Evolutionary conservation across 345 rosid species (phyloP).

Genomic region (Eucalyptus sp.): DNA sequence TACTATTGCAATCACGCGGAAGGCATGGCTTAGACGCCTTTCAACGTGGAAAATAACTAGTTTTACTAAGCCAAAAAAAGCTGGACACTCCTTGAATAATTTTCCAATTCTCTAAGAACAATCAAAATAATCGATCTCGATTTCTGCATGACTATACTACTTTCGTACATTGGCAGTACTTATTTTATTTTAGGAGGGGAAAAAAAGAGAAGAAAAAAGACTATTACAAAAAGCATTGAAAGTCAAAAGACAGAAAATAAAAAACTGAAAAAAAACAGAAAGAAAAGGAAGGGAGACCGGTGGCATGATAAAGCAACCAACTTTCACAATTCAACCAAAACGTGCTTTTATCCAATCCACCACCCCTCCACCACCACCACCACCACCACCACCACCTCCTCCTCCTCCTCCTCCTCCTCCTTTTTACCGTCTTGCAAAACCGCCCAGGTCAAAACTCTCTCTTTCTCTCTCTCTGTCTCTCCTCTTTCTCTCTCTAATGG

Average conservation of each 20-base stretch:
- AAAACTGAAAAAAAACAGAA: background rate
- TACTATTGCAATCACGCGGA: background rate
- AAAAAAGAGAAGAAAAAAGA: background rate
- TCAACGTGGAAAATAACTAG: background rate
- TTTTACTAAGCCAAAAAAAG: background rate
- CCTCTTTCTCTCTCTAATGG: background rate
- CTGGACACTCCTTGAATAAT: background rate
- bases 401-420: background rate
- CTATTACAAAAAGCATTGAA: background rate
- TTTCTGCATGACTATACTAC: background rate
- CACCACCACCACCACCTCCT: background rate
- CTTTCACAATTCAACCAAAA: slow-evolving; percentile 12
- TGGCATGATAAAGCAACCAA: background rate
- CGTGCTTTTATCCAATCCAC: slow-evolving; percentile 8
- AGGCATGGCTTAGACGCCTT: background rate
- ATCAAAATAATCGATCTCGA: background rate
- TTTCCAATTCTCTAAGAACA: background rate
- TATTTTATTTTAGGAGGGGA: background rate
- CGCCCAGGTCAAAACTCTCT: background rate
- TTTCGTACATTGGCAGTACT: background rate
- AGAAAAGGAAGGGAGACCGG: background rate
- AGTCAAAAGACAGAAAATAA: background rate
- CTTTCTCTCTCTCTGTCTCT: background rate
- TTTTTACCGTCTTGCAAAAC: background rate
- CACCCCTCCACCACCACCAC: slow-evolving; percentile 2